Base-by-base conservation (phyloP, 2,329 filamentous ascomycete genomes). In the Hypoxylon sp. region DNA sequence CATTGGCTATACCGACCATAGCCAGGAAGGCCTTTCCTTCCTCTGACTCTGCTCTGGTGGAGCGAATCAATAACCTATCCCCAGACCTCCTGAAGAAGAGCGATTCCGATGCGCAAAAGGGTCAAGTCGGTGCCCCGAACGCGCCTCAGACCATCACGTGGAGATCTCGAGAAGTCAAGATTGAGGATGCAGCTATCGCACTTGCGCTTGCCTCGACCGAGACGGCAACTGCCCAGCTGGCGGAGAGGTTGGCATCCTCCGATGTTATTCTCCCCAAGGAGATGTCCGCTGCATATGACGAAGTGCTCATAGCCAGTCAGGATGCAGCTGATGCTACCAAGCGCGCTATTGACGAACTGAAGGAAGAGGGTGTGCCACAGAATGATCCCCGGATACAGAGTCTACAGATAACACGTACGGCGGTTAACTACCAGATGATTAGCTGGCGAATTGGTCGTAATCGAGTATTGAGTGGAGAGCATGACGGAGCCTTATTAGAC, bases 371-470 rank as follows among this genome's bases (percentile, higher is more conserved):
- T 1, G 83, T 96, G 9, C 82, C 90, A 15, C 89, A 91, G 68
- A 86, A 90, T 48, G 93, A 99, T 66, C 75, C 84, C 25, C 84
- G 91, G 49, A 91, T 99, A 86, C 94, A 99, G 73, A 87, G 91
- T 63, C 76, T 99, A 34, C 92, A 96, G 61, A 88, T 99, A 51
- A 96, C 92, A 3, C 88, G 89, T 55, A 95, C 95, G 0, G 91
- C 93, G 1, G 90, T 97, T 48, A 96, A 94, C 71, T 97, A 96
- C 70, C 90, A 90, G 60, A 84, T 97, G 71, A 88, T 99, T 48
- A 92, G 90, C 67, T 97, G 92, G 92, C 83, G 94, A 69, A 90
- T 97, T 58, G 93, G 93, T 17, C 87, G 94, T 36, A 97, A 99
- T 71, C 82, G 94, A 44, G 88, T 96, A 0, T 76, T 99, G 55